Conservation (phyloP, 352 stramenopile genomes). For the Phytophthora quininea region DNA sequence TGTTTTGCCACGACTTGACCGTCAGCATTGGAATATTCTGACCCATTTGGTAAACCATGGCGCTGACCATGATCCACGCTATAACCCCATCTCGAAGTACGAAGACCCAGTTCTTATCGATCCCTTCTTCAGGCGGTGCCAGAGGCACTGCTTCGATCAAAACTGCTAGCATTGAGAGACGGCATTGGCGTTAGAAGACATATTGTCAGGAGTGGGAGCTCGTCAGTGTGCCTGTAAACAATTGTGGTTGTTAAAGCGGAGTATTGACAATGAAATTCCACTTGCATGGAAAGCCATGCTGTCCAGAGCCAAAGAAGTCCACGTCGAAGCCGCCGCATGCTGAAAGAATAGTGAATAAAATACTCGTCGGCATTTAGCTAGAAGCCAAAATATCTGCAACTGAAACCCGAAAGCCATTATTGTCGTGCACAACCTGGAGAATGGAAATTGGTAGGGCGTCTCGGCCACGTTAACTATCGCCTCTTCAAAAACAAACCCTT, state of each 20-base stretch:
- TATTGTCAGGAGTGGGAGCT: not conserved
- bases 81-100: not conserved
- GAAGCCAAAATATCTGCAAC: too few species aligned
- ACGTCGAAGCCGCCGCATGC: not conserved
- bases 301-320: not conserved
- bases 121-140: not conserved
- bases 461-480: too few species aligned
- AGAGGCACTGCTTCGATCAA: constrained; percentile 4
- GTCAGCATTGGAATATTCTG: not conserved
- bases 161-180: constrained; percentile 15
- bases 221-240: not conserved
- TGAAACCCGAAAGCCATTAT: too few species aligned
- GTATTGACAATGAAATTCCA: not conserved
- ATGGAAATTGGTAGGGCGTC: too few species aligned
- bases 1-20: not conserved
- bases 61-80: not conserved
- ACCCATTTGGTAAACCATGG: not conserved
- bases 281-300: not conserved
- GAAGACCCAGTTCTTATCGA: not conserved
- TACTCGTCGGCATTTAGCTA: too few species aligned
- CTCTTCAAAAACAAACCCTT: too few species aligned
- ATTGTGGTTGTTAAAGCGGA: not conserved
- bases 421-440: too few species aligned
- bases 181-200: constrained; percentile 11
- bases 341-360: not conserved